Evolutionary conservation across 2,329 filamentous ascomycete genomes (phyloP), one percentile per base, ranked within the genome.

Genomic region (Beauveria brongniartii): DNA sequence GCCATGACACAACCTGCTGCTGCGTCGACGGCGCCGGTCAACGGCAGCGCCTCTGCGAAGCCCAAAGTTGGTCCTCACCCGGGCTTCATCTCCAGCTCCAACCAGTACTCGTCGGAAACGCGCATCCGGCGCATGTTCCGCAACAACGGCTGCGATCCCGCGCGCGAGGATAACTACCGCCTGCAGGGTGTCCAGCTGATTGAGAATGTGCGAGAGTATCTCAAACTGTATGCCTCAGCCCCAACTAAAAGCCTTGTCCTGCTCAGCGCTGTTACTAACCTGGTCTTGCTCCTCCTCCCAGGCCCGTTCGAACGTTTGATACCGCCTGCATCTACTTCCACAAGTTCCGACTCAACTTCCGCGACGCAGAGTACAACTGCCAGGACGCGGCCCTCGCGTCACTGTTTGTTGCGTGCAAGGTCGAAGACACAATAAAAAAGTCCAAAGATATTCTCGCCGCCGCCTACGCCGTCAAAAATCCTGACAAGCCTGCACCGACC

Each of bases 351-450:
- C 82, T 97, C 57, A 84, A 88, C 51, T 92, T 96, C 69, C 83
- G 87, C n/a, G 91, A 92, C 67, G 85, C 80, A 65, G 92, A 96
- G 69, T 96, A 96, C 74, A 90, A 89, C 72, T 92, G 87, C 65
- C 75, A 91, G 73, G 93, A 97, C 71, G 92, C 91, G 1, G 91
- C 93, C 0, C 84, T 94, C 7, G 91, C 94, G 1, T 89, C 91
- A 26, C 78, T 99, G 9, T 93, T 97, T 69, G 90, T 92, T 3
- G 92, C 92, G 2, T 97, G 93, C 80, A 99, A 99, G 77, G 92
- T 95, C 51, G 94, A 99, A 74, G 94, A 99, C 73, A 99, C 94
- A 0, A 83, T 97, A 66, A 99, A 99, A 77, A 97, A 97, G 78
- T 96, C 91, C 3, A 86, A 85, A 62, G 94, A 99, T 65, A 95